These are phyloP conservation scores for Orbilia ellipsospora DNA, from an alignment of 2,329 filamentous ascomycete genomes.

Conservation along the genomic window DNA sequence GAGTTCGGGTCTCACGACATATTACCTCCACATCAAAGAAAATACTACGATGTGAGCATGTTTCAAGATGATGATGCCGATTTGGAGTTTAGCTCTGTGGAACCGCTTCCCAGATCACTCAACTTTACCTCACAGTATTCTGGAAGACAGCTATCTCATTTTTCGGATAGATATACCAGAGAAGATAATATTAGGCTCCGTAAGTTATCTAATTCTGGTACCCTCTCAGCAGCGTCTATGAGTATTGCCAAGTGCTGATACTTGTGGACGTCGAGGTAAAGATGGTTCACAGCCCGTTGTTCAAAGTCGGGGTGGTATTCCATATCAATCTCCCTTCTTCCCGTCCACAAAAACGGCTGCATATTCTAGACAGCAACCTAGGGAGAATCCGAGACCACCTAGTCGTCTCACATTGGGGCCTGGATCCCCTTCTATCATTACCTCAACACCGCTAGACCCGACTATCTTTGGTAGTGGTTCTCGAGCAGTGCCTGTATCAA, in stretches of 20 bases:
- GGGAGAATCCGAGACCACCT: conserved; percentile 21
- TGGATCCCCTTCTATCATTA: conserved; percentile 18
- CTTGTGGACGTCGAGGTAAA: no score
- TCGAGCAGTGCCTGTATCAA: neutral
- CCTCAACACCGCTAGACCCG: conserved; percentile 7
- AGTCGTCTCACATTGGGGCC: conserved; percentile 24
- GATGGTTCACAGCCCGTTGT: neutral
- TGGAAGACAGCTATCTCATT: neutral
- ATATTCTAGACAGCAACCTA: conserved; percentile 12
- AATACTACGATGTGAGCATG: conserved; percentile 31
- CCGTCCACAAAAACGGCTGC: conserved; percentile 3
- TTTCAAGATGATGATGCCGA: conserved; percentile 29
- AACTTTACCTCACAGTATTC: conserved; percentile 14
- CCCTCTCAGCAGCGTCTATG: neutral
- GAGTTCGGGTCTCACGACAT: conserved; percentile 10
- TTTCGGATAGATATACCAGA: neutral
- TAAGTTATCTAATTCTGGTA: neutral
- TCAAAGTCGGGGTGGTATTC: conserved; percentile 1
- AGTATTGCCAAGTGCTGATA: no score
- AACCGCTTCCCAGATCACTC: conserved; percentile 14
- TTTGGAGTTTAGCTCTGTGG: conserved; percentile 35
- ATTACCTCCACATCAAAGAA: conserved; percentile 3
- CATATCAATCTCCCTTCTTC: conserved; percentile 36
- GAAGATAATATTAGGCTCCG: no score
- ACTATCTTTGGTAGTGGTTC: conserved; percentile 9